Conservation (phyloP, 2,329 filamentous ascomycete species). For the Fusarium papillatum region DNA sequence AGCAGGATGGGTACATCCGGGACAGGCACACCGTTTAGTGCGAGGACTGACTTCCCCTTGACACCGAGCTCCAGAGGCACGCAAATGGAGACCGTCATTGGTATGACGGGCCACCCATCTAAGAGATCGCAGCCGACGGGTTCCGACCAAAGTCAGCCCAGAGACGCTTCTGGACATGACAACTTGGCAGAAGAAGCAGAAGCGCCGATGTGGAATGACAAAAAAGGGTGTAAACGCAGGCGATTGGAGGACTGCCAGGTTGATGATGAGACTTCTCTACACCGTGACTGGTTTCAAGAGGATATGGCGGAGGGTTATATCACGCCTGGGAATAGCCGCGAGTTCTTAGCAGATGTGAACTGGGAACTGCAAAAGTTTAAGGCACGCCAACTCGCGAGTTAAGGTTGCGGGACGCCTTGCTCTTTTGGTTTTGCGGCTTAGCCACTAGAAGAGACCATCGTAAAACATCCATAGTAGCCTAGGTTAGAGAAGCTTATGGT, state of each 20-base stretch:
- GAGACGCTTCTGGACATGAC: background rate
- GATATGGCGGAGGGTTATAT: constrained; percentile 6
- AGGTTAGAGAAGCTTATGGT: no score
- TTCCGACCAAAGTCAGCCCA: background rate
- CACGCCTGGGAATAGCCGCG: constrained; percentile 2
- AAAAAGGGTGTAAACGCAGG: constrained; percentile 8
- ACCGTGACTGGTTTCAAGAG: background rate
- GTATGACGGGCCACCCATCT: constrained; percentile 12
- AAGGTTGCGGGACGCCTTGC: constrained; percentile 40
- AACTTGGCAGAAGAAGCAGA: constrained; percentile 2
- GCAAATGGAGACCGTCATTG: constrained; percentile 1
- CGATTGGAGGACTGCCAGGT: background rate
- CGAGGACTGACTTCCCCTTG: constrained; percentile 14
- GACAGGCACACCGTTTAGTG: constrained; percentile 7
- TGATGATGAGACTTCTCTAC: background rate
- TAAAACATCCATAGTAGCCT: no score
- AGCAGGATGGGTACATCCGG: constrained; percentile 12
- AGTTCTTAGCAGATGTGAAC: constrained; percentile 21
- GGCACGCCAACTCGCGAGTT: background rate
- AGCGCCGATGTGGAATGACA: background rate
- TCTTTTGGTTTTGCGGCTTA: no score
- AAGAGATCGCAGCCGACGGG: constrained; percentile 14
- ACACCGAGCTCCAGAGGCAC: constrained; percentile 9
- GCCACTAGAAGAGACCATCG: no score
- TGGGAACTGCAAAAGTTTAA: constrained; percentile 21